Base-by-base conservation (phyloP, 129 eudicot genomes). In the Pseudognaphalium luteoalbum region DNA sequence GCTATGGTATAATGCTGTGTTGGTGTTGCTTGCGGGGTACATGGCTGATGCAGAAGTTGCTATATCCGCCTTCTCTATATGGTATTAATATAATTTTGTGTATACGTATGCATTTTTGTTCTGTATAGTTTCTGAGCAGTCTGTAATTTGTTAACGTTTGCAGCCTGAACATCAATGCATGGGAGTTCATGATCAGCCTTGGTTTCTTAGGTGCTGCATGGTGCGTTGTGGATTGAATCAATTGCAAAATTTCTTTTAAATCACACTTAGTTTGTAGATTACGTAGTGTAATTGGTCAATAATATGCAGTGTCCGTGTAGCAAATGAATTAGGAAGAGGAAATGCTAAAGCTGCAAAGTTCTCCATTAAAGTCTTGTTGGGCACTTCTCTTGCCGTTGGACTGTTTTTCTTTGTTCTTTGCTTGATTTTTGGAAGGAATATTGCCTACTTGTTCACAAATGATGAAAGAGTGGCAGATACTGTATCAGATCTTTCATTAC, bases 191-290 rank as follows among this genome's bases (percentile, higher is more conserved):
- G 96, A 83, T 90, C 79, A 81, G 84, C 75, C 86, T 90, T 6
- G 92, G 96, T 70, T 90, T 90, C 77, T 96, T 93, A 50, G 98
- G 95, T 39, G 96, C 98, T 76, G 91, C 96, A 71, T 88, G 96
- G 98, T 92, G 89, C 5, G 82, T 52, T 29, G 47, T 19, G 7
- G 15, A 64, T n/a, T 50, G 42, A 7, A 34, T 35, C 5, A 29
- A 15, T 54, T 7, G 2, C 4, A 17, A 25, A 10, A 41, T 66
- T 29, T 7, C 30, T 63, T 3, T 74, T 17, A n/a, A 16, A 60
- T 63, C 52, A n/a, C 7, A 30, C 3, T 47, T 47, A 44, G 61
- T 42, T 41, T 34, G 16, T 37, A 60, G 7, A 15, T 4, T 73
- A 6, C 37, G 34, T 63, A 0, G 10, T 73, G 16, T 67, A 42